Evolutionary conservation across 2,329 filamentous ascomycete genomes (phyloP).

Genomic region (Alternaria brassicae): DNA sequence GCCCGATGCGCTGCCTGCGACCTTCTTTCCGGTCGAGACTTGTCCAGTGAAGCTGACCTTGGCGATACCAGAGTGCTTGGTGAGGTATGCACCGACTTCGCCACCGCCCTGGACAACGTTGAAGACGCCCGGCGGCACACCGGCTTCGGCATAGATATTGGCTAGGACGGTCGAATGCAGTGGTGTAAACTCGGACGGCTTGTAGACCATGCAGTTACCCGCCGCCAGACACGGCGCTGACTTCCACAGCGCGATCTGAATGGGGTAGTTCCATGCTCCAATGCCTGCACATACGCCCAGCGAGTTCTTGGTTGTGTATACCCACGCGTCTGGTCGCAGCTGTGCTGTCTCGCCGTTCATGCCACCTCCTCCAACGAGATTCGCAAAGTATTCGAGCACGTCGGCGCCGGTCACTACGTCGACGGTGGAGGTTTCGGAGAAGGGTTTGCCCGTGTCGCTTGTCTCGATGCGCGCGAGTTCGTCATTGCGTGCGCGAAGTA

Average conservation of each 20-base stretch:
- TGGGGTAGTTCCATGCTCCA: conserved; percentile 91
- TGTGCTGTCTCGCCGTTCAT: conserved; percentile 81
- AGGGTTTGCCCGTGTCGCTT: conserved; percentile 85
- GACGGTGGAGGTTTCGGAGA: conserved; percentile 81
- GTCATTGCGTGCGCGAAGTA: conserved; percentile 80
- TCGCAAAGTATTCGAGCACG: conserved; percentile 86
- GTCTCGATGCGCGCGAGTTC: conserved; percentile 81
- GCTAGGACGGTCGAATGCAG: conserved; percentile 81
- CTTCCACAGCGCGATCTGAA: conserved; percentile 91
- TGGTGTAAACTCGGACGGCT: conserved; percentile 85
- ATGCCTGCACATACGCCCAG: conserved; percentile 86
- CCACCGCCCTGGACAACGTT: conserved; percentile 85
- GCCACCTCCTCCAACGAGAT: conserved; percentile 76
- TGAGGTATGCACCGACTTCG: conserved; percentile 77
- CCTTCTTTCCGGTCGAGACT: conserved; percentile 81
- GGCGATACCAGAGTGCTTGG: conserved; percentile 73
- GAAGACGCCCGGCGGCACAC: conserved; percentile 82
- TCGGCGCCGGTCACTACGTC: conserved; percentile 85
- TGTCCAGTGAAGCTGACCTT: conserved; percentile 93
- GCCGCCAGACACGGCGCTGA: conserved; percentile 84
- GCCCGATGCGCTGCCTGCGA: conserved; percentile 75
- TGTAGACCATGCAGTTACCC: conserved; percentile 90
- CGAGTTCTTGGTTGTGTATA: conserved; percentile 82
- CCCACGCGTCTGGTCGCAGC: conserved; percentile 77
- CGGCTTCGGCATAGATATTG: conserved; percentile 78